Percentiles rank a stretch among this genome's conserved stretches.
Conservation (phyloP, 2,329 filamentous ascomycete species). For the Neocatenulostroma microsporum region DNA sequence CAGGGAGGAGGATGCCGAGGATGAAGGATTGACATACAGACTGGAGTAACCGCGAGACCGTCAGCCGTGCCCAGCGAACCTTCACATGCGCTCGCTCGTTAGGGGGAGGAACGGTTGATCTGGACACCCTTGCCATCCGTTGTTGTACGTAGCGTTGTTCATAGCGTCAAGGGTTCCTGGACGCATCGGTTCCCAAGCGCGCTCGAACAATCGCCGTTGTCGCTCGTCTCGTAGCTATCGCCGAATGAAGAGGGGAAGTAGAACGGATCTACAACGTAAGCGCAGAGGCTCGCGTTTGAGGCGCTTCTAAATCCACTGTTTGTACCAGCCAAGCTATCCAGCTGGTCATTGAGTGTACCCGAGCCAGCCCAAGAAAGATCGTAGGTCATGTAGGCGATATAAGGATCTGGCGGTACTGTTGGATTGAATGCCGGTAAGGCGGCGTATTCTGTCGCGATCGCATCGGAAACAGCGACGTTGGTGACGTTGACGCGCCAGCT, state of each 20-base stretch:
- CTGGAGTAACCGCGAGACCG: not conserved
- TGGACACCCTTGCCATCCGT: not conserved
- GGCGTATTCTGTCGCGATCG: too few relatives aligned
- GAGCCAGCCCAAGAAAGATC: not conserved
- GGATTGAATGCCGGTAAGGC: not conserved
- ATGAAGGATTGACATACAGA: not conserved
- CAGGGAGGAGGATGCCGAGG: not conserved
- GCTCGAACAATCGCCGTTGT: not conserved
- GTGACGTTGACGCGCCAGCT: constrained; percentile 1
- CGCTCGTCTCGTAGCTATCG: not conserved
- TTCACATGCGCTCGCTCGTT: too few relatives aligned
- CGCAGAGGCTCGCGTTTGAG: too few relatives aligned
- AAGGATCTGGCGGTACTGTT: not conserved
- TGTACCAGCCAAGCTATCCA: not conserved
- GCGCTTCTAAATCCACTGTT: not conserved
- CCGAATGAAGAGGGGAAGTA: too few relatives aligned
- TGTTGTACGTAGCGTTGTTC: not conserved
- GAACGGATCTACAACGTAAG: constrained; percentile 1
- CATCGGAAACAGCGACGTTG: constrained; percentile 1
- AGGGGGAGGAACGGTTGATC: too few relatives aligned
- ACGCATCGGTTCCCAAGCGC: constrained; percentile 1
- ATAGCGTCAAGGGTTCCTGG: not conserved
- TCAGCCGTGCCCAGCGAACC: too few relatives aligned
- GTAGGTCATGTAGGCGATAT: constrained; percentile 4
- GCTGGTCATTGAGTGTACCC: constrained; percentile 1